phyloP scores from a whole-genome alignment of 2,329 filamentous ascomycete genomes.

The Raffaelea albimanens region DNA sequence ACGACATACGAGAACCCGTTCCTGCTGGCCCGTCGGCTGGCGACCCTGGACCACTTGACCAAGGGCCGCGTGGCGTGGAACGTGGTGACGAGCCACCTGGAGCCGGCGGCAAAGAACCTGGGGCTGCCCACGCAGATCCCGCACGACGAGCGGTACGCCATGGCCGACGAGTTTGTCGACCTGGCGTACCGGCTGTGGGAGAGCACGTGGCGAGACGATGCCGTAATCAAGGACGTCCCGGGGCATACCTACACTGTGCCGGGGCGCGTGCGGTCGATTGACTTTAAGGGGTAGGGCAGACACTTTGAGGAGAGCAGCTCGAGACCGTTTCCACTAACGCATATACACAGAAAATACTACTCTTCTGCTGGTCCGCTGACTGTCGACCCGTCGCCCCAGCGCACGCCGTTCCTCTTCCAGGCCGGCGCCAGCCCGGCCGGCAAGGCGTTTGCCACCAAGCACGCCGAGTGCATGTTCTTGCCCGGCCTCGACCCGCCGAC shows the following conservation, averaged over 20 bases:
- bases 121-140: constrained; percentile 8
- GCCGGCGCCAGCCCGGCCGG: constrained; percentile 15
- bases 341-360: constrained; percentile 1
- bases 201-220: constrained; percentile 6
- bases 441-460: constrained; percentile 14
- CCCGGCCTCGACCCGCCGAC: constrained; percentile 8
- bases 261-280: not conserved
- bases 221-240: constrained; percentile 8
- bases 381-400: constrained; percentile 8
- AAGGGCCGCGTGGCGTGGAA: constrained; percentile 15
- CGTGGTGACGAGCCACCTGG: constrained; percentile 12
- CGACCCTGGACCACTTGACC: constrained; percentile 12
- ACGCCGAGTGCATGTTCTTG: constrained; percentile 16
- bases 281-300: constrained; percentile 2
- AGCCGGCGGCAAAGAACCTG: constrained; percentile 9
- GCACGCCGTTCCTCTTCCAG: constrained; percentile 16
- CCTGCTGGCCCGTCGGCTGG: constrained; percentile 9
- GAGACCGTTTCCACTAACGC: too few species aligned
- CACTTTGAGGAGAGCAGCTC: too few species aligned
- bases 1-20: constrained; percentile 11
- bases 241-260: constrained; percentile 9
- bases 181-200: constrained; percentile 14
- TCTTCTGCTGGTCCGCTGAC: not conserved
- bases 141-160: constrained; percentile 15
- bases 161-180: constrained; percentile 15